These are phyloP conservation scores for Bretschneidera sinensis DNA, from an alignment of 345 rosid genomes.

Conservation along the genomic window DNA sequence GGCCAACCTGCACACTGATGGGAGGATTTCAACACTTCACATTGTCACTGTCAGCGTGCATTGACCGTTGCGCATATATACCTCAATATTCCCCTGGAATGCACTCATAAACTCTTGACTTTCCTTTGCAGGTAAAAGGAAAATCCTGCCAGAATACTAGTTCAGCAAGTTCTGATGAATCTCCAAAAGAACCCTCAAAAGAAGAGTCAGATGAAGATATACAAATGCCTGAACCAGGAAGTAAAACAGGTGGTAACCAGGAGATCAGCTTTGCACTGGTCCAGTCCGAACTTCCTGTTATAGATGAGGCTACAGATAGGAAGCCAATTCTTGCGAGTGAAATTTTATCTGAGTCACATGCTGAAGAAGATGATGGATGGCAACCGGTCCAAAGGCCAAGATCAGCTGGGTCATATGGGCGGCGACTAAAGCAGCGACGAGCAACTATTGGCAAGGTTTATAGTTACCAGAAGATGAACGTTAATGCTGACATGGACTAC, in stretches of 20 bases:
- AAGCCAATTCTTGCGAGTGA: conserved; percentile 31
- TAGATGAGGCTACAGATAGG: conserved; percentile 39
- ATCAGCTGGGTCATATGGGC: conserved; percentile 66
- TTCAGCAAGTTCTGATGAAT: conserved; percentile 36
- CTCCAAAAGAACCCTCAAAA: conserved; percentile 36
- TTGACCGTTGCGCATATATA: neutral
- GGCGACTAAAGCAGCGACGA: conserved; percentile 79
- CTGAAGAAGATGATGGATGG: conserved; percentile 92
- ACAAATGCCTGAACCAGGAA: conserved; percentile 28
- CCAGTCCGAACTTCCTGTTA: conserved; percentile 39
- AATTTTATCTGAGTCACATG: conserved; percentile 39
- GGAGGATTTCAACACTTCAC: neutral
- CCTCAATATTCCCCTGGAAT: neutral
- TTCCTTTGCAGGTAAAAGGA: conserved; percentile 52
- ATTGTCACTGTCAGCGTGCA: too few relatives aligned
- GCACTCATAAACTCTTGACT: neutral
- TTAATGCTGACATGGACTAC: conserved; percentile 47
- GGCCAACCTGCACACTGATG: neutral
- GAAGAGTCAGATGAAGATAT: conserved; percentile 58
- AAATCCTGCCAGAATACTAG: conserved; percentile 37
- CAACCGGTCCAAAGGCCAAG: conserved; percentile 92
- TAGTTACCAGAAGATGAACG: conserved; percentile 64
- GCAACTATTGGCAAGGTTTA: conserved; percentile 71
- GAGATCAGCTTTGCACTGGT: conserved; percentile 32
- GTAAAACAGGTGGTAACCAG: conserved; percentile 29